Evolutionary conservation across 306 rosid species (phyloP).

Genomic region (Begonia fuchsioides): DNA sequence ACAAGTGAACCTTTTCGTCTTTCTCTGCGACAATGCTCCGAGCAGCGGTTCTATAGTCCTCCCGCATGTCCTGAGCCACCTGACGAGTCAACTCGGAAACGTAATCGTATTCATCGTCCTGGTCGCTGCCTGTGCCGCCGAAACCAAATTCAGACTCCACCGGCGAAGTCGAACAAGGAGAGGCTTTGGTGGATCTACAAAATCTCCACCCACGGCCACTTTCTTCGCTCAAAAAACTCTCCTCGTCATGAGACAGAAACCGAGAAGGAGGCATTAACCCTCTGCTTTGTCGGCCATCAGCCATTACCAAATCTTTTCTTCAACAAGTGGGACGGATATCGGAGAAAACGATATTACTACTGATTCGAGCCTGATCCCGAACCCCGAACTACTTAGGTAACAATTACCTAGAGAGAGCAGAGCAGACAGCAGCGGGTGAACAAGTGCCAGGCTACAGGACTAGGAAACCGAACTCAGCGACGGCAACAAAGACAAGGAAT

Average conservation of each 20-base stretch:
- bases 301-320: slow-evolving; percentile 13
- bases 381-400: no score
- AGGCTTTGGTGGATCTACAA: neutral
- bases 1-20: slow-evolving; percentile 20
- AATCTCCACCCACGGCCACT: neutral
- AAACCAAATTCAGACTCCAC: slow-evolving; percentile 8
- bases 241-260: slow-evolving; percentile 6
- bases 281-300: slow-evolving; percentile 17
- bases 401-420: no score
- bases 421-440: no score
- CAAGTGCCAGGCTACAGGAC: no score
- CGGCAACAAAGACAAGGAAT: no score
- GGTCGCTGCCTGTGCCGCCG: no score
- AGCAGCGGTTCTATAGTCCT: slow-evolving; percentile 8
- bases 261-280: slow-evolving; percentile 12
- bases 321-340: neutral
- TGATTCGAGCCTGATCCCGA: no score
- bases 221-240: neutral
- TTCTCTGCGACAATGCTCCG: slow-evolving; percentile 12
- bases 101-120: slow-evolving; percentile 38
- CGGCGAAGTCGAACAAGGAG: neutral
- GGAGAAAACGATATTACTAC: no score
- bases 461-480: no score
- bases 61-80: slow-evolving; percentile 29
- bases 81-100: slow-evolving; percentile 33